Evolutionary conservation across 2,329 filamentous ascomycete genomes (phyloP).

Genomic region (Pyricularia sp.): DNA sequence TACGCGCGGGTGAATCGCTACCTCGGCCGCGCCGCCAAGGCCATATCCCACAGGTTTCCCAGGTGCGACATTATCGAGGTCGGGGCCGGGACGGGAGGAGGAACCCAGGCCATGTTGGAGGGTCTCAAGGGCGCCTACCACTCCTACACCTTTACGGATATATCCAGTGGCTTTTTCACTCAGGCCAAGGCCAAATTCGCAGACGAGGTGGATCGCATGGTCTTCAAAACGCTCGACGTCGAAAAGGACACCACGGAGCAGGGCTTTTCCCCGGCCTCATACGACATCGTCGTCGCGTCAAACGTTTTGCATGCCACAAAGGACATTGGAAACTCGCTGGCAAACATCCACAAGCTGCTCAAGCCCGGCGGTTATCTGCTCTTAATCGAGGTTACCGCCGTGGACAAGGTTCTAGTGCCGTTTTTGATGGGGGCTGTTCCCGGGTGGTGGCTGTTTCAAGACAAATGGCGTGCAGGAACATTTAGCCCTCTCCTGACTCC

Average conservation of each 20-base stretch:
- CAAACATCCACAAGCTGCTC: slow-evolving; percentile 22
- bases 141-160: slow-evolving; percentile 12
- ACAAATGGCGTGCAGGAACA: slow-evolving; percentile 7
- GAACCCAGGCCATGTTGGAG: slow-evolving; percentile 21
- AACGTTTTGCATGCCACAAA: slow-evolving; percentile 26
- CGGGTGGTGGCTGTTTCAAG: slow-evolving; percentile 12
- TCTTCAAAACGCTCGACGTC: slow-evolving; percentile 23
- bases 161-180: slow-evolving; percentile 18
- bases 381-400: slow-evolving; percentile 13
- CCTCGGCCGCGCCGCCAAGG: neutral
- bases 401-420: neutral
- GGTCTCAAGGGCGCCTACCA: slow-evolving; percentile 13
- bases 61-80: slow-evolving; percentile 24
- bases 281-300: slow-evolving; percentile 27
- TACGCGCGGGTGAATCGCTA: neutral
- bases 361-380: slow-evolving; percentile 29
- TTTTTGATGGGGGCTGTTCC: slow-evolving; percentile 9
- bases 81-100: slow-evolving; percentile 23
- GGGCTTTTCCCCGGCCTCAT: slow-evolving; percentile 20
- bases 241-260: slow-evolving; percentile 19
- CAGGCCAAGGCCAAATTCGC: slow-evolving; percentile 18
- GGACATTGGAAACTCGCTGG: slow-evolving; percentile 17
- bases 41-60: slow-evolving; percentile 21
- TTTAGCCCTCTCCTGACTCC: slow-evolving; percentile 6
- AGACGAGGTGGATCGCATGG: slow-evolving; percentile 14